phyloP scores from a whole-genome alignment of 768 basidiomycete genomes.

The Galerina sulciceps region DNA sequence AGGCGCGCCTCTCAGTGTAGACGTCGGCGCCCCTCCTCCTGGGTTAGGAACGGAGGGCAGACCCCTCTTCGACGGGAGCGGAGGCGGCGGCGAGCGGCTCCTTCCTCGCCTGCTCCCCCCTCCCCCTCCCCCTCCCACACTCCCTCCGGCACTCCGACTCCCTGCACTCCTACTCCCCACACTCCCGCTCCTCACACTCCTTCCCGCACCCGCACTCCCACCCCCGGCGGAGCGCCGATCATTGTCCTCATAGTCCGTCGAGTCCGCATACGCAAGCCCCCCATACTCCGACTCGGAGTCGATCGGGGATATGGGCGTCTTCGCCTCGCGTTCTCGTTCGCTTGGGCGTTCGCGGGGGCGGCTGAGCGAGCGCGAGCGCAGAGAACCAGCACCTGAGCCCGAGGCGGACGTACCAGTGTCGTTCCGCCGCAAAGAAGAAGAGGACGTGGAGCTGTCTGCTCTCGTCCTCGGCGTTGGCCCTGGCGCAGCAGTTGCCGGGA shows the following conservation, averaged over 20 bases:
- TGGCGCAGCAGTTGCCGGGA: no score
- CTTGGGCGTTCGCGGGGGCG: not conserved
- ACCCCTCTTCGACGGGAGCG: constrained; percentile 4
- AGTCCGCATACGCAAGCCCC: constrained; percentile 55
- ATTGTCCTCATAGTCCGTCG: constrained; percentile 47
- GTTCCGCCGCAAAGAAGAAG: not conserved
- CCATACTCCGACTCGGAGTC: constrained; percentile 49
- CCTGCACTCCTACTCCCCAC: not conserved
- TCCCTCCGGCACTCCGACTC: not conserved
- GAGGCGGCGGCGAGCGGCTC: constrained; percentile 23
- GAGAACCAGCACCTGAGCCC: no score
- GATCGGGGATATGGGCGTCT: constrained; percentile 33
- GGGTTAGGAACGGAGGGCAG: constrained; percentile 10
- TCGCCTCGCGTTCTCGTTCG: not conserved
- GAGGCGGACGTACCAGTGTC: not conserved
- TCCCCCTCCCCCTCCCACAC: not conserved
- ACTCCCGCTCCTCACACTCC: not conserved
- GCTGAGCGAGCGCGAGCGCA: not conserved
- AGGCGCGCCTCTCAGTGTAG: not conserved
- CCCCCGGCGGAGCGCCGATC: constrained; percentile 17
- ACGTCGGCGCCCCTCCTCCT: no score
- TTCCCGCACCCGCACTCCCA: not conserved
- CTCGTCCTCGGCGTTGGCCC: not conserved
- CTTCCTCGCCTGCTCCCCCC: not conserved
- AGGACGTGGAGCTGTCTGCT: not conserved